Conservation (phyloP, 2,329 filamentous ascomycete species). For the Alternaria infectoria region DNA sequence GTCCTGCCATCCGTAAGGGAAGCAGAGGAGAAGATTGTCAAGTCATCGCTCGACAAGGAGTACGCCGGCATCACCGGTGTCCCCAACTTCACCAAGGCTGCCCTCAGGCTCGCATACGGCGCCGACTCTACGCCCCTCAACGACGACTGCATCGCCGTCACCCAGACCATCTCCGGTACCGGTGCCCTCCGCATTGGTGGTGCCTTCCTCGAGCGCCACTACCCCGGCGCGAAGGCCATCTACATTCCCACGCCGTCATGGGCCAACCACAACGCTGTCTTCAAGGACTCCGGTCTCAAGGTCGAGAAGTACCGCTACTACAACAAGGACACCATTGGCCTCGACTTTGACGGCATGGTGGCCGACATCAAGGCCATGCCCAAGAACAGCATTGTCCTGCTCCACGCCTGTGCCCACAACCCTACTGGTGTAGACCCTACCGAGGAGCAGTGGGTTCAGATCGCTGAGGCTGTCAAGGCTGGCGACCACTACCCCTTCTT, state of each 20-base stretch:
- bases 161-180: slow-evolving; percentile 97
- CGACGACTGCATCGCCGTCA: slow-evolving; percentile 81
- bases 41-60: slow-evolving; percentile 86
- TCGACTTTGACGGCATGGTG: slow-evolving; percentile 94
- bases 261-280: slow-evolving; percentile 98
- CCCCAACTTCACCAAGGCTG: slow-evolving; percentile 90
- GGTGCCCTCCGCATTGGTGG: slow-evolving; percentile 94
- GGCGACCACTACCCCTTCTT: slow-evolving; percentile 94
- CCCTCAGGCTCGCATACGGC: slow-evolving; percentile 90
- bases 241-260: slow-evolving; percentile 96
- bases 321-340: slow-evolving; percentile 96
- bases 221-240: slow-evolving; percentile 89
- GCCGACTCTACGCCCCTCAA: slow-evolving; percentile 76
- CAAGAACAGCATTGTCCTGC: slow-evolving; percentile 84
- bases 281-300: slow-evolving; percentile 88
- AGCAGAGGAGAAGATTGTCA: slow-evolving; percentile 86
- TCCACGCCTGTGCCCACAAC: slow-evolving; percentile 98
- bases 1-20: slow-evolving; percentile 91
- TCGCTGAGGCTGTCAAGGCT: slow-evolving; percentile 84
- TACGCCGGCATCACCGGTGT: slow-evolving; percentile 98
- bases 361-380: slow-evolving; percentile 89
- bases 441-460: slow-evolving; percentile 87
- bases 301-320: slow-evolving; percentile 98
- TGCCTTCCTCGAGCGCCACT: slow-evolving; percentile 91
- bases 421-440: slow-evolving; percentile 96